These are phyloP conservation scores for Cercospora brassicicola DNA, from an alignment of 2,329 filamentous ascomycete species.

Conservation along the genomic window DNA sequence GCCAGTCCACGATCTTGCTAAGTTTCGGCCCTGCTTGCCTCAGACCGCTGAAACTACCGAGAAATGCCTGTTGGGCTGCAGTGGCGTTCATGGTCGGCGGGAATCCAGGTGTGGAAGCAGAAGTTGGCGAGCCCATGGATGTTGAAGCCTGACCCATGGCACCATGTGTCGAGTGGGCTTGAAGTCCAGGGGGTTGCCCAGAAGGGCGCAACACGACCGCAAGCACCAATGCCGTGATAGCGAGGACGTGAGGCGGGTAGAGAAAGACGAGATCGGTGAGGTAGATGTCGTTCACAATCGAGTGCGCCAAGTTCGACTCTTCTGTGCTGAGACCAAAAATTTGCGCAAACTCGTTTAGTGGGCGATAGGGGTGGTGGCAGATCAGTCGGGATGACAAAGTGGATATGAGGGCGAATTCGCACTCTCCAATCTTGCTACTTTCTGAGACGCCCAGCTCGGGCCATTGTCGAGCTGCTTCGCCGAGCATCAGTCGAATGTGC, in stretches of 20 bases:
- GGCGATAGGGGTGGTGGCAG: slow-evolving; percentile 86
- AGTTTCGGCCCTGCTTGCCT: slow-evolving; percentile 42
- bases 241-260: slow-evolving; percentile 81
- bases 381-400: slow-evolving; percentile 90
- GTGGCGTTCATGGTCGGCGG: slow-evolving; percentile 26
- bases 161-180: slow-evolving; percentile 42
- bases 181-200: slow-evolving; percentile 48
- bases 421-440: slow-evolving; percentile 83
- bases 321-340: slow-evolving; percentile 73
- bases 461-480: slow-evolving; percentile 83
- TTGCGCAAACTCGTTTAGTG: slow-evolving; percentile 67
- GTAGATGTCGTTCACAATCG: slow-evolving; percentile 87
- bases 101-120: slow-evolving; percentile 20
- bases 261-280: slow-evolving; percentile 87
- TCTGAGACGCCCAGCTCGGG: slow-evolving; percentile 74
- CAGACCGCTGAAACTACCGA: slow-evolving; percentile 34
- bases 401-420: slow-evolving; percentile 88
- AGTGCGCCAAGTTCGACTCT: slow-evolving; percentile 74
- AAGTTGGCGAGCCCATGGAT: slow-evolving; percentile 31
- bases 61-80: slow-evolving; percentile 41
- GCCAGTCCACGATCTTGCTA: slow-evolving; percentile 67
- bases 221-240: slow-evolving; percentile 81
- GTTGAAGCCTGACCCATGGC: slow-evolving; percentile 16
- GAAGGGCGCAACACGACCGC: slow-evolving; percentile 77
- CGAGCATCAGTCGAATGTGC: slow-evolving; percentile 87